A percentile compares a stretch with the other conserved stretches of the same genome.
These are phyloP conservation scores for Aspergillus sp. DNA, from an alignment of 2,329 filamentous ascomycete species.

Conservation along the genomic window DNA sequence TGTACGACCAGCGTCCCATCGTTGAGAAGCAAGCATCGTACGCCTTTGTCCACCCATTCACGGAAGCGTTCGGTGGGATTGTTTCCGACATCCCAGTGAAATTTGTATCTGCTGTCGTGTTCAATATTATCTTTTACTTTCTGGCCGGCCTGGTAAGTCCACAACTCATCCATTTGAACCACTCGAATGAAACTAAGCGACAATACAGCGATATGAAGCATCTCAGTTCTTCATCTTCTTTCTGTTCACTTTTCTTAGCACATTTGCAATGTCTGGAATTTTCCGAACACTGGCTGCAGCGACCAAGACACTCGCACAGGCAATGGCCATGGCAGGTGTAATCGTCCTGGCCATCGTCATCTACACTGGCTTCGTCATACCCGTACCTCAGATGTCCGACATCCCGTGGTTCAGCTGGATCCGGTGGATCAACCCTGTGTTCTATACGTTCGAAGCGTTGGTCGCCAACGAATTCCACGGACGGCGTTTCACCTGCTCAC, in stretches of 20 bases:
- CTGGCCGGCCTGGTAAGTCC: conserved; percentile 65
- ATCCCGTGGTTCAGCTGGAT: conserved; percentile 66
- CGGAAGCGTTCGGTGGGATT: conserved; percentile 83
- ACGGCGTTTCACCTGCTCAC: conserved; percentile 55
- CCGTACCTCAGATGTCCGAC: conserved; percentile 51
- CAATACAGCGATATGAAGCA: conserved; percentile 31
- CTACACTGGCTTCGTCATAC: conserved; percentile 65
- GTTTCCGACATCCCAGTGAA: conserved; percentile 85
- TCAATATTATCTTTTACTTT: conserved; percentile 83
- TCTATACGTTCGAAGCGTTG: conserved; percentile 64
- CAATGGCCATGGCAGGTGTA: conserved; percentile 56
- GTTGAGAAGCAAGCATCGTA: conserved; percentile 89
- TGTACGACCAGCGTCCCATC: conserved; percentile 86
- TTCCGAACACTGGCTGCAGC: conserved; percentile 60
- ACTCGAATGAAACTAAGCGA: conserved; percentile 9
- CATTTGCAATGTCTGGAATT: conserved; percentile 57
- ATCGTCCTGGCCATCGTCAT: conserved; percentile 59
- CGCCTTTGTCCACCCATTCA: conserved; percentile 84
- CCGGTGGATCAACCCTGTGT: conserved; percentile 62
- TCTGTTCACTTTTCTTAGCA: conserved; percentile 59
- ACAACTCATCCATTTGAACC: no score
- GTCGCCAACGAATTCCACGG: conserved; percentile 58
- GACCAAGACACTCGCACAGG: conserved; percentile 61
- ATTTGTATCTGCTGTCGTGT: conserved; percentile 66
- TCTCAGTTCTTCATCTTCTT: conserved; percentile 62